A percentile compares a stretch with the other conserved stretches of the same genome.
Evolutionary conservation across 805 yeast species (phyloP).

Genomic region (Yarrowia sp.): DNA sequence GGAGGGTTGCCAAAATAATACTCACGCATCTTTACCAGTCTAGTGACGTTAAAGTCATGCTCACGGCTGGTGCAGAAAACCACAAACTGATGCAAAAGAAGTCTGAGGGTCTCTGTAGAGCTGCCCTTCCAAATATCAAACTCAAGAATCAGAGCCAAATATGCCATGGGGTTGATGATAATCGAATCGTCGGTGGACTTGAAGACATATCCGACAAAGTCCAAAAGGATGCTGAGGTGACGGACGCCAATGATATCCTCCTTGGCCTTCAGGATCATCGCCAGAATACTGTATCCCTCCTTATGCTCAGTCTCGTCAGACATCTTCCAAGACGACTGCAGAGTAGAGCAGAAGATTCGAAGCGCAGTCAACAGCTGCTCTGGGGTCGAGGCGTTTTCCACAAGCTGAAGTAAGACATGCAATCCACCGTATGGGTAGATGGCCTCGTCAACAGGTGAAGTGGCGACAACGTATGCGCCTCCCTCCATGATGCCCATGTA

Average conservation of each 20-base stretch:
- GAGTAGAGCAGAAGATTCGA: neutral
- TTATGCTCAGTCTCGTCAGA: constrained; percentile 19
- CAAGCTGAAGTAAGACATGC: constrained; percentile 1
- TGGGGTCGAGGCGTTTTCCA: neutral
- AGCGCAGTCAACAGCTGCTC: constrained; percentile 7
- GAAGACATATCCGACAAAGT: constrained; percentile 56
- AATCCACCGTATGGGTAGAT: constrained; percentile 23
- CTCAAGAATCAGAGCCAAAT: constrained; percentile 58
- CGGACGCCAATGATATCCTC: constrained; percentile 31
- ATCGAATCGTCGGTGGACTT: constrained; percentile 54
- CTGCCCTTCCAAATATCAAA: constrained; percentile 55
- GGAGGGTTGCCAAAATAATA: neutral
- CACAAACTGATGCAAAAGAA: constrained; percentile 57
- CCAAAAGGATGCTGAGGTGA: constrained; percentile 48
- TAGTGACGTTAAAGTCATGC: constrained; percentile 50
- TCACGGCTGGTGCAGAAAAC: constrained; percentile 55
- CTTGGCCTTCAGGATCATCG: constrained; percentile 15
- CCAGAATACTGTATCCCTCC: constrained; percentile 20
- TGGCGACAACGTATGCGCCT: neutral
- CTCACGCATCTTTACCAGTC: constrained; percentile 51
- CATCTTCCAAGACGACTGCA: constrained; percentile 20
- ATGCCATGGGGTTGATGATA: constrained; percentile 55
- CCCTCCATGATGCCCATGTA: constrained; percentile 21
- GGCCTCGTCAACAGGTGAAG: constrained; percentile 5
- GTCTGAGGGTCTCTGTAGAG: constrained; percentile 48